Conservation (phyloP, 306 rosid species). For the Potentilla sterilis region DNA sequence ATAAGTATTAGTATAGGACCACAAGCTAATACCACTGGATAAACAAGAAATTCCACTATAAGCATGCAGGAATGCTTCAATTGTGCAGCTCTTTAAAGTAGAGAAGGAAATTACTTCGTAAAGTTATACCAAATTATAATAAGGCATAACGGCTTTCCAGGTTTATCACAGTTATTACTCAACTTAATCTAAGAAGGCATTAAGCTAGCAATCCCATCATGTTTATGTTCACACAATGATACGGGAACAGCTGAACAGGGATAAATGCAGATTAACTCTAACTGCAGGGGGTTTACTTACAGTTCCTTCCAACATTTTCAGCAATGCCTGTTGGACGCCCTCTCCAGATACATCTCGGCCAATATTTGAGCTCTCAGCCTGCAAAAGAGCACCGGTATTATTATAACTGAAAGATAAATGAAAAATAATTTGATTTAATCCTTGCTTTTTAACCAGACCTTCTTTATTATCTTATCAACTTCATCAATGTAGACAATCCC, state of each 20-base stretch:
- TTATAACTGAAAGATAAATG: background rate
- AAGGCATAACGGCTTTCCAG: background rate
- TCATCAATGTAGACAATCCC: conserved; percentile 75
- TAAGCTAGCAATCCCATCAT: background rate
- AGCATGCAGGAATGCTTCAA: background rate
- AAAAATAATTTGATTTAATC: background rate
- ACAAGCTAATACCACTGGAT: background rate
- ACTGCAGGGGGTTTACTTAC: conserved; percentile 37
- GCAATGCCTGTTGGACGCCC: conserved; percentile 77
- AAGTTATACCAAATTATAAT: background rate
- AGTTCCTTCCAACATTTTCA: conserved; percentile 81
- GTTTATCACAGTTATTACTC: background rate
- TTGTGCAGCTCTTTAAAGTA: background rate
- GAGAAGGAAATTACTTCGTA: background rate
- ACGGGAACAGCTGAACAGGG: background rate
- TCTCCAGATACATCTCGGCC: conserved; percentile 85
- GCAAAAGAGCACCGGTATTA: conserved; percentile 21
- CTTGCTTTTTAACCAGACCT: conserved; percentile 35
- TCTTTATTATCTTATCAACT: conserved; percentile 72
- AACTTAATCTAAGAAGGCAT: background rate
- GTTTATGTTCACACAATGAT: background rate
- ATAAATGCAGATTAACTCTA: background rate
- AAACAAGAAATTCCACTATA: background rate
- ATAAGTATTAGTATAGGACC: background rate
- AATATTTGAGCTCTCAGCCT: conserved; percentile 51